phyloP scores from a whole-genome alignment of 179 eudicot species.

The Gypsophila paniculata region DNA sequence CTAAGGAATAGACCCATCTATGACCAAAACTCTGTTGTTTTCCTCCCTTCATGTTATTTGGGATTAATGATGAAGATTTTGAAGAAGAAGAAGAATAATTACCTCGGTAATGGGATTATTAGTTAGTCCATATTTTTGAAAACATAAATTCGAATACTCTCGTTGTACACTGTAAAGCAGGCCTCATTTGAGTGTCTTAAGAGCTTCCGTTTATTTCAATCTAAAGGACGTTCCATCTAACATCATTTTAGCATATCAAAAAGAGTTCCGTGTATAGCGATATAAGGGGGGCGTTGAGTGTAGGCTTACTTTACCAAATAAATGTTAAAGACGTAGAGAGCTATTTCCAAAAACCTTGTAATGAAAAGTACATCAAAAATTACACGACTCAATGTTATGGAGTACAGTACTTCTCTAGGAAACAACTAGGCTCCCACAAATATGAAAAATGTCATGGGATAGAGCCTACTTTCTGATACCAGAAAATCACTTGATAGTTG shows the following conservation, averaged over 20 bases:
- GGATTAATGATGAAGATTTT: not conserved
- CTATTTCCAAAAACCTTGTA: not conserved
- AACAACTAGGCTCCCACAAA: conserved; percentile 11
- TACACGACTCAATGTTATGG: not conserved
- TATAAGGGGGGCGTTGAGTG: not conserved
- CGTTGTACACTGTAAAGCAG: too few relatives aligned
- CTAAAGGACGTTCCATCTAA: not conserved
- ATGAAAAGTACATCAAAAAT: not conserved
- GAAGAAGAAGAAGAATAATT: conserved; percentile 7
- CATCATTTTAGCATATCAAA: not conserved
- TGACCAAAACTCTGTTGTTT: not conserved
- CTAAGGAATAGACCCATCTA: conserved; percentile 5
- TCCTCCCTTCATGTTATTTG: not conserved
- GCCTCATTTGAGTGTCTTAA: too few relatives aligned
- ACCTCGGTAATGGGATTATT: too few relatives aligned
- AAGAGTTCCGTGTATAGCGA: not conserved
- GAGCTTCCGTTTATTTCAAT: not conserved
- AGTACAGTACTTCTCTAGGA: too few relatives aligned
- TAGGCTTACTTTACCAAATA: not conserved
- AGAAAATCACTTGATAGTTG: conserved; percentile 17
- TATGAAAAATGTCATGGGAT: conserved; percentile 25
- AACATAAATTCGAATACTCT: too few relatives aligned
- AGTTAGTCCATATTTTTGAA: too few relatives aligned
- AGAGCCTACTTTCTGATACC: conserved; percentile 25
- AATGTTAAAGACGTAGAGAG: too few relatives aligned